Evolutionary conservation across 2,329 filamentous ascomycete genomes (phyloP).

Genomic region (Chaetomium sp.): DNA sequence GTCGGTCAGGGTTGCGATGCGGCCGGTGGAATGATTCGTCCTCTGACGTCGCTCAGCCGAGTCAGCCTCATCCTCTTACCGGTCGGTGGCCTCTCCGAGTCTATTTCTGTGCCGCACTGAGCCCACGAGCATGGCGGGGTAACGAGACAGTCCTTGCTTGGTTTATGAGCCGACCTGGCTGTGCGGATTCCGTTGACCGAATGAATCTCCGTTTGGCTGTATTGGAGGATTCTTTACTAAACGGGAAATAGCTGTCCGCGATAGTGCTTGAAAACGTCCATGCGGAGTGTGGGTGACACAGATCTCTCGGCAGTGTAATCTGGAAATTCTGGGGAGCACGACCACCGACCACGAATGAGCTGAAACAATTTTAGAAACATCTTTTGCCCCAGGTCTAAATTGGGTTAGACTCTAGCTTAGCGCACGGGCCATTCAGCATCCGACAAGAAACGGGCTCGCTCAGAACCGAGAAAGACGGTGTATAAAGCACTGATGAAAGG

Average conservation of each 20-base stretch:
- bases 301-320: slow-evolving; percentile 5
- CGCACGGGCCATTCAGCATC: neutral
- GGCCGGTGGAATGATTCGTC: slow-evolving; percentile 19
- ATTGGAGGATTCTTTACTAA: neutral
- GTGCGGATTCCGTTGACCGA: neutral
- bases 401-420: neutral
- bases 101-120: slow-evolving; percentile 20
- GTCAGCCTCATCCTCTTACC: slow-evolving; percentile 18
- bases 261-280: too few relatives aligned
- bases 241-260: neutral
- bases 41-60: slow-evolving; percentile 23
- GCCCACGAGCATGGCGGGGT: neutral
- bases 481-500: neutral
- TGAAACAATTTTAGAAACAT: slow-evolving; percentile 20
- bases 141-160: neutral
- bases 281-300: neutral
- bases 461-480: too few relatives aligned
- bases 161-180: neutral
- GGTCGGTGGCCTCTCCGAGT: slow-evolving; percentile 3
- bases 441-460: neutral
- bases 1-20: neutral
- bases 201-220: neutral
- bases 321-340: neutral
- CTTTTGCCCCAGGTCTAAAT: neutral
- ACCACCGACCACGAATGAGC: neutral